Evolutionary conservation across 495 filamentous ascomycete species (phyloP), one percentile per base, ranked within the genome.

Genomic region (Thermothielavioides terrestris): DNA sequence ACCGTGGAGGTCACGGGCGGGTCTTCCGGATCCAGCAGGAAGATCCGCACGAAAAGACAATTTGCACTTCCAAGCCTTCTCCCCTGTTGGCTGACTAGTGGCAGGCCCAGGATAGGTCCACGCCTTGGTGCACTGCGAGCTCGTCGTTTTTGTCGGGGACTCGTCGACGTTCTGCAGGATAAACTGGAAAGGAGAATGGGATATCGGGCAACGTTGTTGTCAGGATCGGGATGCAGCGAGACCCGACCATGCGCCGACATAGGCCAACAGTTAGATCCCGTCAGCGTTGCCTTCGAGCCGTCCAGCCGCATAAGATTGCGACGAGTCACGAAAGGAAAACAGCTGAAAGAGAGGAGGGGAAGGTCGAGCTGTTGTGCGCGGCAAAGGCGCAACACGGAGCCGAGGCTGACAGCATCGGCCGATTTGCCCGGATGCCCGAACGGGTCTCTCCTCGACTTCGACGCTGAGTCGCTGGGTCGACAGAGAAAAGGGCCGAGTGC

Each of bases 21-120:
- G 50, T 20, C 47, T 40, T 18, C 14, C 21, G 17, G 27, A 34
- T 7, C 46, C 26, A 25, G 21, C 46, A 18, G 25, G 21, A 42
- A 47, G 53, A 50, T 55, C 53, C 41, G 53, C 42, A 31, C n/a
- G n/a, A 34, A n/a, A 45, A 8, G 27, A 9, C 40, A 45, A 28
- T 50, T 27, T 38, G 28, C 31, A 28, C 22, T 11, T 30, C 27
- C 28, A 18, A 21, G 42, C 1, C 20, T 37, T 32, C 23, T 42
- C 22, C 7, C 37, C 31, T 31, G 47, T 28, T 14, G 47, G 39
- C 5, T n/a, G n/a, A n/a, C 36, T 27, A 28, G 38, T 9, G 18
- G 27, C 17, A 15, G 31, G 30, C 43, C 31, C 21, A 25, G 23
- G 44, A 22, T 28, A 26, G 22, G 42, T 15, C 32, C 23, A n/a